Base-by-base conservation (phyloP, 2,329 filamentous ascomycete species). In the Xylariales sp. region DNA sequence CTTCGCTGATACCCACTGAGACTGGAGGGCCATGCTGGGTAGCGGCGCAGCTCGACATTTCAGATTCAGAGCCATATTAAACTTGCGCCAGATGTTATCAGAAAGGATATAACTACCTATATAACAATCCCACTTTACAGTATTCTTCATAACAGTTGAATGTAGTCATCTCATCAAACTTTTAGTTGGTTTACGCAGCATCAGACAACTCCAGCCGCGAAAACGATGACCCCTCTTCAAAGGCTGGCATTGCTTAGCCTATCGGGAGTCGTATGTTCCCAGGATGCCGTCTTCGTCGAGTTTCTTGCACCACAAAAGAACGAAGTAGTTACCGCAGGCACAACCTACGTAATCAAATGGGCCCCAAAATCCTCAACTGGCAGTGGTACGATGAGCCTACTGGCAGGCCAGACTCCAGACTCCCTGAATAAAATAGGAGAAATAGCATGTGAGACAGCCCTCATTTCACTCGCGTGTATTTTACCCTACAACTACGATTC, bases 321-420 rank as follows among this genome's bases (percentile, higher is more conserved):
- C 18, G 57, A 62, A 39, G 9, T 34, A 2, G 8, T 57, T 8
- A 2, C 16, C 3, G 23, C 12, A 23, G 14, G 34, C 12, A 57
- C 57, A 12, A 46, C 14, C 34, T 65, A 62, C n/a, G 5, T 39
- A 9, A 52, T 62, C 7, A 52, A 16, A 53, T 57, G 50, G 58
- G n/a, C 5, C 41, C 9, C 52, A 8, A 28, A 48, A 5, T 52
- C 36, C 5, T 36, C 50, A 5, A 49, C n/a, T 3, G 32, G 46
- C n/a, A 18, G 14, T 18, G 50, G 64, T 9, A 52, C 32, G 9
- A 48, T 62, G 12, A 18, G 12, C 3, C 39, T 62, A n/a, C 41
- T 62, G 41, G 12, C 39, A n/a, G 43, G 64, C 12, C 41, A 62
- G 39, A 57, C 30, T 41, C 10, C 30, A 6, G 50, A 62, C 2